Evolutionary conservation across 768 basidiomycete species (phyloP), one percentile per base, ranked within the genome.

Genomic region (Lactarius hengduanensis): DNA sequence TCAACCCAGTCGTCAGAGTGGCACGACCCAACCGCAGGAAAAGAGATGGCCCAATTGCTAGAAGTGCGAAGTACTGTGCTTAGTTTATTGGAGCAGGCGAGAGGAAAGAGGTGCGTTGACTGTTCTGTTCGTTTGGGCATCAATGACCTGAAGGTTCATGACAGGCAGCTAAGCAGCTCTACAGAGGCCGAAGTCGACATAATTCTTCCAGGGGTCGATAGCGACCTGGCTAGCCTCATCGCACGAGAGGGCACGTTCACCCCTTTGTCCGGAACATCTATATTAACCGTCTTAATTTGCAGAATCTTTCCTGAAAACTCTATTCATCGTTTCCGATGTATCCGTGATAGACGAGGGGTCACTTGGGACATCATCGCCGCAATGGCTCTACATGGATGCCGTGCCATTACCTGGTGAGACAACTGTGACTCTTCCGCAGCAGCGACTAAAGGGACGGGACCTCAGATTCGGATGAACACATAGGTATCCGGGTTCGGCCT

Each of bases 281-380:
- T 66, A 15, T 59, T 38, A 18, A 50, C n/a, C 54, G 59, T 16
- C 50, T 22, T 40, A 43, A 20, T n/a, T 28, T 22, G n/a, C 71
- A 92, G 93, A 83, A 72, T 72, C 76, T 20, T 81, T 86, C 65
- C 76, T 96, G 30, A 87, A 86, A 72, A 87, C 85, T 0, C 78
- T 96, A 6, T 94, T 93, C 76, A 91, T 92, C 61, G 89, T 92
- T 2, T 95, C 94, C 1, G 82, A 91, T 62, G 90, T 83, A 16
- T 77, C 76, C 7, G 65, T 94, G 9, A 76, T 75, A 0, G 81
- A 85, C 60, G 77, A 82, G 70, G 78, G 77, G 2, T 80, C 80
- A 13, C 67, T 79, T 20, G 78, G 78, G 2, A 75, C 78, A 2
- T 62, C 70, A 6, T 76, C 82, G 15, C 77, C 80, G 1, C 72